Evolutionary conservation across 257 asterid species (phyloP).

Genomic region (Hygrophila difformis): DNA sequence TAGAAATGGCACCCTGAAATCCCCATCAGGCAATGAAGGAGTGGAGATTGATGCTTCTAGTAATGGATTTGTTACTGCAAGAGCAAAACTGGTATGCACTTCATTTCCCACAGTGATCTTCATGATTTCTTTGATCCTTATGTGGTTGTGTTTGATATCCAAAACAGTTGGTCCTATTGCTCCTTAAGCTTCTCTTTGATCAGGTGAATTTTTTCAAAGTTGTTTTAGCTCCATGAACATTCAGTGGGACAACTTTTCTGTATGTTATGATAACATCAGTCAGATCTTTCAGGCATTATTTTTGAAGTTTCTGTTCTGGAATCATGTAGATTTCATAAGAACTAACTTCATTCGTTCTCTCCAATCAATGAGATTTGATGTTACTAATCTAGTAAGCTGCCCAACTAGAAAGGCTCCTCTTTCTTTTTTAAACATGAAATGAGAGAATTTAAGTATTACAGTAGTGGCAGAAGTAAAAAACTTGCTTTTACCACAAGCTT

Average conservation of each 20-base stretch:
- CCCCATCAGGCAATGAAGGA: constrained; percentile 58
- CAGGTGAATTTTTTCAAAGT: background rate
- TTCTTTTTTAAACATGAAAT: background rate
- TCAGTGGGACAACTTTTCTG: too few species aligned
- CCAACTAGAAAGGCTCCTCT: background rate
- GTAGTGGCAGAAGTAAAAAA: background rate
- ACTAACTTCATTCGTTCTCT: constrained; percentile 5
- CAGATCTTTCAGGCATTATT: constrained; percentile 1
- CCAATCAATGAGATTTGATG: background rate
- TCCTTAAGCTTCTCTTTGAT: background rate
- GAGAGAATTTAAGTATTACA: background rate
- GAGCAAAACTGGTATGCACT: constrained; percentile 71
- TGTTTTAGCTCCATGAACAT: too few species aligned
- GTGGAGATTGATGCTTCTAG: constrained; percentile 46
- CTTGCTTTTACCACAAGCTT: constrained; percentile 7
- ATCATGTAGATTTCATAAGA: constrained; percentile 4
- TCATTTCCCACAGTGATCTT: constrained; percentile 3
- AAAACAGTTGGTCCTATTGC: constrained; percentile 4
- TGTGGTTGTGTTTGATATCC: constrained; percentile 12
- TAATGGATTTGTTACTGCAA: constrained; percentile 91
- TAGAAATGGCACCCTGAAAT: constrained; percentile 38
- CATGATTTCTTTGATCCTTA: constrained; percentile 12
- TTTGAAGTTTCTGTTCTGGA: constrained; percentile 8
- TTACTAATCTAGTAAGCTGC: background rate
- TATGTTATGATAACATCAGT: background rate